Conservation (phyloP, 2,329 filamentous ascomycete species). For the Calycina herbarum region DNA sequence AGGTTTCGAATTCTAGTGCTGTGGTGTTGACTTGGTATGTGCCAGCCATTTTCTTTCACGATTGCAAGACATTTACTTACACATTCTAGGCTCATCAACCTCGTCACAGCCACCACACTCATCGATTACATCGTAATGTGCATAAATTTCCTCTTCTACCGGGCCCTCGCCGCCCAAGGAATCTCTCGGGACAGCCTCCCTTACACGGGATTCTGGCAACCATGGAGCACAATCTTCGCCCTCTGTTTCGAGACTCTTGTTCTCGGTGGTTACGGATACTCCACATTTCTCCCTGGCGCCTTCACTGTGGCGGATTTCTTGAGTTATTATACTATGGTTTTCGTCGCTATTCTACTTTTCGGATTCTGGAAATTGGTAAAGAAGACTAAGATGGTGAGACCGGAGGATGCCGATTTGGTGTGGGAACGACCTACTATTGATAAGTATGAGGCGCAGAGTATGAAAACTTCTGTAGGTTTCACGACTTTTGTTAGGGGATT, state of each 20-base stretch:
- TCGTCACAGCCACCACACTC: constrained; percentile 51
- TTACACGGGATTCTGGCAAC: constrained; percentile 52
- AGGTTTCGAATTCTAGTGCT: constrained; percentile 50
- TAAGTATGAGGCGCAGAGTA: neutral
- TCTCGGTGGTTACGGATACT: constrained; percentile 55
- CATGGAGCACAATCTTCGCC: constrained; percentile 63
- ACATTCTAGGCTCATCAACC: constrained; percentile 37
- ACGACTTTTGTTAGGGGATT: neutral
- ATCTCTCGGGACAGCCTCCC: constrained; percentile 64
- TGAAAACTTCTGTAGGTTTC: neutral
- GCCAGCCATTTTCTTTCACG: neutral
- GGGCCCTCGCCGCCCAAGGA: constrained; percentile 66
- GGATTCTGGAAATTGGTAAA: constrained; percentile 70
- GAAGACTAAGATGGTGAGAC: constrained; percentile 51
- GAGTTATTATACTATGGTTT: constrained; percentile 64
- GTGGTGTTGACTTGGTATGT: constrained; percentile 41
- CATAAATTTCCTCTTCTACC: constrained; percentile 68
- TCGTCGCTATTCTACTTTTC: constrained; percentile 59
- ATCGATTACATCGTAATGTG: constrained; percentile 71
- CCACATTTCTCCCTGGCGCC: neutral
- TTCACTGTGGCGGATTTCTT: constrained; percentile 61
- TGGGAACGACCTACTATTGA: constrained; percentile 2
- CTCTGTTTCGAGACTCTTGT: constrained; percentile 64
- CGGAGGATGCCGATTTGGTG: constrained; percentile 54
- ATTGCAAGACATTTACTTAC: neutral